Evolutionary conservation across 257 asterid genomes (phyloP).

Genomic region (Mentha longifolia): DNA sequence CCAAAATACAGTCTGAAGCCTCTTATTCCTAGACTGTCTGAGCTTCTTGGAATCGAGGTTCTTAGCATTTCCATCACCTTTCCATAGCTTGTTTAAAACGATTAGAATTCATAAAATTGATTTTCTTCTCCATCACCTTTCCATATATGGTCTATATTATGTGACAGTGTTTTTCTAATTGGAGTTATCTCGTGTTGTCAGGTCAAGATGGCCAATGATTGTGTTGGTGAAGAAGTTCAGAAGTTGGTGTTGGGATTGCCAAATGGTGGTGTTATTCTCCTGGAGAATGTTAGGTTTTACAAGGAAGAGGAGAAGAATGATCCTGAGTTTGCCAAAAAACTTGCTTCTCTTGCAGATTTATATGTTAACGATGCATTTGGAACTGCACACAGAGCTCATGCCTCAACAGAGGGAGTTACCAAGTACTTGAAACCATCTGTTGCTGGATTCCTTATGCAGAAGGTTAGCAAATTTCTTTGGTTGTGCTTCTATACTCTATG

Average conservation of each 20-base stretch:
- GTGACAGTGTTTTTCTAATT: slow-evolving; percentile 18
- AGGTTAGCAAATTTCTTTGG: slow-evolving; percentile 36
- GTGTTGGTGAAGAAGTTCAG: slow-evolving; percentile 78
- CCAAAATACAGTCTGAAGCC: slow-evolving; percentile 98
- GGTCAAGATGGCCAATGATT: slow-evolving; percentile 88
- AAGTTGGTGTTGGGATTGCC: slow-evolving; percentile 68
- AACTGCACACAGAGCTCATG: slow-evolving; percentile 76
- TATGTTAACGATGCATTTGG: slow-evolving; percentile 88
- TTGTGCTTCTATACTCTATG: neutral
- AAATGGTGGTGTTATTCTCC: slow-evolving; percentile 76
- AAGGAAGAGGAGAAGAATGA: slow-evolving; percentile 67
- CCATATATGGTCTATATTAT: neutral
- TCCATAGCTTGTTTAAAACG: no score
- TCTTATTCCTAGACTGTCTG: slow-evolving; percentile 81
- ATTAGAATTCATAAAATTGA: no score
- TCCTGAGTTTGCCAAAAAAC: slow-evolving; percentile 61
- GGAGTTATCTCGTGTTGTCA: slow-evolving; percentile 21
- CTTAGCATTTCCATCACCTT: slow-evolving; percentile 4
- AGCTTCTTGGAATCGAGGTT: slow-evolving; percentile 81
- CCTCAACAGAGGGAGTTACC: slow-evolving; percentile 62
- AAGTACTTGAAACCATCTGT: slow-evolving; percentile 56
- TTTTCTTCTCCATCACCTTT: no score
- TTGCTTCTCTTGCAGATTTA: slow-evolving; percentile 63
- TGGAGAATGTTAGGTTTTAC: slow-evolving; percentile 76
- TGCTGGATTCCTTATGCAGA: slow-evolving; percentile 68